Percentiles rank a stretch among this genome's conserved stretches.
phyloP scores from a whole-genome alignment of 352 stramenopile species.

The Globisporangium lucens region DNA sequence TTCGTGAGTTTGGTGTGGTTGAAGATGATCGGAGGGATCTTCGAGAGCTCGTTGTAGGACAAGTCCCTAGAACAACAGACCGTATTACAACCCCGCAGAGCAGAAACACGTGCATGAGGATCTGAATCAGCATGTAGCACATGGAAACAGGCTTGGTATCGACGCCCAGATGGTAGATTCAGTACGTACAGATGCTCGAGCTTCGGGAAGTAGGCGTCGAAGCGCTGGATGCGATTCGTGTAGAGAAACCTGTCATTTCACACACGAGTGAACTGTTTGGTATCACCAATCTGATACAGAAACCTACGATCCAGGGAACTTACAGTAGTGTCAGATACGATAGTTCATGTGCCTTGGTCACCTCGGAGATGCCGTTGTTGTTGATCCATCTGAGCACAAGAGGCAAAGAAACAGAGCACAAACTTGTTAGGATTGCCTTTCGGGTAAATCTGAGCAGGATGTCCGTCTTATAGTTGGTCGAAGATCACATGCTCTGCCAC shows the following conservation, averaged over 20 bases:
- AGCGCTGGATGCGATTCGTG: neutral
- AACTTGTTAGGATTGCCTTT: too few relatives aligned
- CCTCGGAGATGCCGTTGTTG: slow-evolving; percentile 7
- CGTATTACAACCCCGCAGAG: too few relatives aligned
- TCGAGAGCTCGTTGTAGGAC: neutral
- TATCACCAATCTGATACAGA: neutral
- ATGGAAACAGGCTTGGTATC: too few relatives aligned
- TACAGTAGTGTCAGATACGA: neutral
- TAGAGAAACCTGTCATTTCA: neutral
- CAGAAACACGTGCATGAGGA: too few relatives aligned
- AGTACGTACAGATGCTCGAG: slow-evolving; percentile 1
- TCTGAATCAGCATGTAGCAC: too few relatives aligned
- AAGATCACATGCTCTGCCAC: neutral
- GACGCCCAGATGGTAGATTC: too few relatives aligned
- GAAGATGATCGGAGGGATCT: slow-evolving; percentile 8
- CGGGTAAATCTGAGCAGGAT: too few relatives aligned
- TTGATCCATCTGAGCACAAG: slow-evolving; percentile 2
- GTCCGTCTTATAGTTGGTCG: neutral
- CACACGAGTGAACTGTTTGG: neutral
- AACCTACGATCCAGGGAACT: neutral
- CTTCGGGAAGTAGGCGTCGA: slow-evolving; percentile 3
- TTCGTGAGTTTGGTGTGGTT: slow-evolving; percentile 2
- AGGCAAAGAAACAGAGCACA: too few relatives aligned
- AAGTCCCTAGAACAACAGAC: slow-evolving; percentile 4
- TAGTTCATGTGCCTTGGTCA: slow-evolving; percentile 1